Base-by-base conservation (phyloP, 495 filamentous ascomycete genomes). In the Aspergillus sclerotioniger region DNA sequence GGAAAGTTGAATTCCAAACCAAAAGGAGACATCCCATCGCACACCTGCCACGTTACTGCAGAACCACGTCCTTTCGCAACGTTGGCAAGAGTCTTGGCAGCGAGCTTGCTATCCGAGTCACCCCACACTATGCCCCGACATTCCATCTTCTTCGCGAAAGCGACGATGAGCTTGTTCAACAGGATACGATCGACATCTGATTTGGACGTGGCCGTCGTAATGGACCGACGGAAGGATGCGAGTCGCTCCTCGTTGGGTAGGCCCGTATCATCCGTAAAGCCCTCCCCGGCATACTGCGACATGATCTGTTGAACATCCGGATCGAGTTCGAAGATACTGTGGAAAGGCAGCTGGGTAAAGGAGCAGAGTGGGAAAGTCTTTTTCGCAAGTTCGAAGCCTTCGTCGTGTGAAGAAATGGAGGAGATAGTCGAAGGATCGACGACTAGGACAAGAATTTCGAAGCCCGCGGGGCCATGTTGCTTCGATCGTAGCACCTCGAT, bases 61-160 rank as follows among this genome's bases (percentile, higher is more conserved):
- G 87, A 88, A 0, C 92, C 94, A 4, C 94, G 81, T 0, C 94
- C 94, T 72, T 97, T 96, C 6, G 95, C 91, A 3, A 91, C 90
- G 68, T 92, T 89, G 1, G 90, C 78, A 3, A 98, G 84, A 4
- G 90, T 90, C 61, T 89, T 88, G 62, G 93, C 89, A 4, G 94
- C 93, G 20, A 98, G 82, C 10, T 87, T 81, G 8, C 90, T 97
- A 9, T 95, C 95, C 46, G 84, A 90, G 73, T 94, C 85, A 15
- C 90, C 93, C 73, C 93, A 89, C 0, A 97, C 67, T 25, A 98
- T 80, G 17, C 82, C 80, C 54, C 86, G 80, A 67, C 87, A 93
- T n/a, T 62, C 69, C 21, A 77, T 62, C 2, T 68, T 64, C 51
- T 82, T 78, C 15, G 91, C 90, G 44, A 83, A 77, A 10, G 82